Percentiles rank a stretch among this genome's conserved stretches.
Evolutionary conservation across 2,329 filamentous ascomycete species (phyloP).

Genomic region (Rutstroemia sp.): DNA sequence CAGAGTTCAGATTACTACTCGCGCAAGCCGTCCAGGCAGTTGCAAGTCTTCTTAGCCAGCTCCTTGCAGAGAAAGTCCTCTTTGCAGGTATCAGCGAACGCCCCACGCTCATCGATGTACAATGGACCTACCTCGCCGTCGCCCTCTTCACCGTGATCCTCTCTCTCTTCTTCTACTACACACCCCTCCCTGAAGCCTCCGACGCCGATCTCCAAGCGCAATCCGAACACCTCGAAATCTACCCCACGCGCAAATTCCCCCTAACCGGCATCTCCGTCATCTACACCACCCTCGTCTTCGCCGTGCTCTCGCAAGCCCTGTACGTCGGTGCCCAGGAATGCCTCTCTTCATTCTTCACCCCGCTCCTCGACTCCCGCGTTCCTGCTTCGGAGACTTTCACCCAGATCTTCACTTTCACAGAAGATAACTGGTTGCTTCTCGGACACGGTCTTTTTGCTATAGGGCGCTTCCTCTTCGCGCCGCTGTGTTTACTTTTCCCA

Average conservation of each 20-base stretch:
- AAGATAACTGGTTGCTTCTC: conserved; percentile 61
- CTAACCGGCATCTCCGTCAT: conserved; percentile 34
- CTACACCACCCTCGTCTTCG: conserved; percentile 51
- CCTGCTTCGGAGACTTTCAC: conserved; percentile 20
- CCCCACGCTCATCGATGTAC: conserved; percentile 60
- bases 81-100: conserved; percentile 39
- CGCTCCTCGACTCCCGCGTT: conserved; percentile 39
- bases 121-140: conserved; percentile 81
- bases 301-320: conserved; percentile 67
- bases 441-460: conserved; percentile 67
- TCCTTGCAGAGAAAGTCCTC: conserved; percentile 68
- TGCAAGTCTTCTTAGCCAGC: conserved; percentile 62
- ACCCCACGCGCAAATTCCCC: conserved; percentile 15
- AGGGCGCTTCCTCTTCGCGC: conserved; percentile 62
- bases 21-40: conserved; percentile 73
- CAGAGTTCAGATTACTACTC: conserved; percentile 67
- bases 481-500: conserved; percentile 52
- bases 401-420: conserved; percentile 37
- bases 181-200: conserved; percentile 52
- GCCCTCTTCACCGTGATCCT: conserved; percentile 66
- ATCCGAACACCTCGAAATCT: conserved; percentile 23
- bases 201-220: conserved; percentile 46
- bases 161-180: conserved; percentile 61
- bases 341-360: conserved; percentile 52
- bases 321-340: conserved; percentile 71